Conservation (phyloP, 176 grass and related monocot genomes). For the Phoenix dactylifera region DNA sequence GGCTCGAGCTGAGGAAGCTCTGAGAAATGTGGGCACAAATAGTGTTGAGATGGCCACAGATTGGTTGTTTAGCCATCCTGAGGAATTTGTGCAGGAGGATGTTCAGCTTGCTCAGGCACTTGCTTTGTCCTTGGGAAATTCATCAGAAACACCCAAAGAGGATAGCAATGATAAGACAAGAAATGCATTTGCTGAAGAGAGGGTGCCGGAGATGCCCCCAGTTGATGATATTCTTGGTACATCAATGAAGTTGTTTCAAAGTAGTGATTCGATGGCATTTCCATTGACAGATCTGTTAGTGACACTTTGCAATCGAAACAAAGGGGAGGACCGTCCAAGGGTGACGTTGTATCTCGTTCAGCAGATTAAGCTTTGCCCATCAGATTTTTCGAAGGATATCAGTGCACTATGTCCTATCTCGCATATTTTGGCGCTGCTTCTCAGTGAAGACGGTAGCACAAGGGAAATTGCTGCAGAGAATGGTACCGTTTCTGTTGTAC, state of each 20-base stretch:
- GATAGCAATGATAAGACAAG: constrained; percentile 27
- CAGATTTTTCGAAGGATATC: constrained; percentile 33
- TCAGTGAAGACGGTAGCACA: constrained; percentile 44
- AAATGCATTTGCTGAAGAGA: constrained; percentile 24
- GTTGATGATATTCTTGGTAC: constrained; percentile 55
- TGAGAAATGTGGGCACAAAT: constrained; percentile 61
- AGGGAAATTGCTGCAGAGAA: constrained; percentile 48
- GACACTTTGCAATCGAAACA: constrained; percentile 59
- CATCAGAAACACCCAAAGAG: constrained; percentile 35
- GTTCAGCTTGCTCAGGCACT: constrained; percentile 75
- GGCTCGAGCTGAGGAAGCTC: constrained; percentile 64
- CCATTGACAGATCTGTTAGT: constrained; percentile 54
- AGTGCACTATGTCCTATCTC: constrained; percentile 32
- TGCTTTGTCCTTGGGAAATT: constrained; percentile 67
- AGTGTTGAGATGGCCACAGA: constrained; percentile 79
- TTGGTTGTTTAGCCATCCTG: constrained; percentile 89
- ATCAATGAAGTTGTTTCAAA: constrained; percentile 39
- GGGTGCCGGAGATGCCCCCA: constrained; percentile 22
- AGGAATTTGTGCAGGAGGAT: constrained; percentile 78
- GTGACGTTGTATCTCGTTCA: constrained; percentile 47
- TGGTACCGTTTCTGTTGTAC: constrained; percentile 36
- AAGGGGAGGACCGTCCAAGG: constrained; percentile 35
- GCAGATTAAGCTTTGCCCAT: constrained; percentile 45
- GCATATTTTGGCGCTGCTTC: constrained; percentile 48
- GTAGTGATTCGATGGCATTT: constrained; percentile 43